Evolutionary conservation across 2,329 filamentous ascomycete genomes (phyloP).

Genomic region (Colletotrichum kahawae): DNA sequence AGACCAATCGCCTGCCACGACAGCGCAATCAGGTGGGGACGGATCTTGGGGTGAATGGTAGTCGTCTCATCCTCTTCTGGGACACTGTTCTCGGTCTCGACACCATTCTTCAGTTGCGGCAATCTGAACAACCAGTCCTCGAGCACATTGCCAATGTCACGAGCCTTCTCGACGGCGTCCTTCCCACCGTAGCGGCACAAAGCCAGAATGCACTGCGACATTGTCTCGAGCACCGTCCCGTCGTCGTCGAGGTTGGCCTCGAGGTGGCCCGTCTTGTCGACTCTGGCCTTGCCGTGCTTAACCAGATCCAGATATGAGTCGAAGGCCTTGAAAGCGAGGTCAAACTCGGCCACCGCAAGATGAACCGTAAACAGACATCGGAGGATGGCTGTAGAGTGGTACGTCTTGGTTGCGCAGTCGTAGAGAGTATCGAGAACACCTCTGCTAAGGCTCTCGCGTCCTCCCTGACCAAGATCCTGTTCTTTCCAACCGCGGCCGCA

Average conservation of each 20-base stretch:
- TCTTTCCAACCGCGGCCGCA: constrained; percentile 83
- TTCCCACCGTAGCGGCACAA: constrained; percentile 82
- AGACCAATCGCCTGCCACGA: constrained; percentile 87
- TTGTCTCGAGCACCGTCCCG: constrained; percentile 75
- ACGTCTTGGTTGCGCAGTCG: constrained; percentile 88
- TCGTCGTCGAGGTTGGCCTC: constrained; percentile 81
- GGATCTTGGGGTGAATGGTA: constrained; percentile 49
- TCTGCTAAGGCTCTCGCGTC: constrained; percentile 75
- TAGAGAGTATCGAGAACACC: constrained; percentile 88
- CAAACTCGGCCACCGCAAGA: constrained; percentile 86
- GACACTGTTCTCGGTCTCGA: constrained; percentile 31
- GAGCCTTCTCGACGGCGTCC: constrained; percentile 79
- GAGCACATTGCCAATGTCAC: constrained; percentile 71
- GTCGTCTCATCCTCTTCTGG: constrained; percentile 37
- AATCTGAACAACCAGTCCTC: constrained; percentile 76
- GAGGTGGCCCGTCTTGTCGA: constrained; percentile 75
- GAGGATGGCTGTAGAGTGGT: constrained; percentile 90
- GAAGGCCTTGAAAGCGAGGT: constrained; percentile 87
- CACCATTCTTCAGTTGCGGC: constrained; percentile 36
- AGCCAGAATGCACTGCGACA: constrained; percentile 79
- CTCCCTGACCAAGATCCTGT: constrained; percentile 80
- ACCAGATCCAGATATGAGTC: constrained; percentile 92
- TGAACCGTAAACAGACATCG: constrained; percentile 89
- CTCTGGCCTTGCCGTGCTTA: constrained; percentile 81
- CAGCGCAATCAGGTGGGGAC: constrained; percentile 66